Base-by-base conservation (phyloP, 1,139 yeast species). In the Candida sp. region DNA sequence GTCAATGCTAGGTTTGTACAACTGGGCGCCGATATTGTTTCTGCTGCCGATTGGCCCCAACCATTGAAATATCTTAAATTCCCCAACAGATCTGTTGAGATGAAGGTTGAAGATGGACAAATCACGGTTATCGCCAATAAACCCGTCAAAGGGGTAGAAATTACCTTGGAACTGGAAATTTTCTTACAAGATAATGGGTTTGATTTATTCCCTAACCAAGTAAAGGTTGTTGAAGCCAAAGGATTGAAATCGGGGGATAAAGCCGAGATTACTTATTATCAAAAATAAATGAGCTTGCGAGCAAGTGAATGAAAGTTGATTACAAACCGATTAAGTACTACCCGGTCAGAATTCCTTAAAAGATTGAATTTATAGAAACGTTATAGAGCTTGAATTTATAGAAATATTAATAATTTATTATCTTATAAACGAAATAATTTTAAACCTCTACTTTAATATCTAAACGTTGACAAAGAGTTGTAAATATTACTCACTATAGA, bases 11-110 rank as follows among this genome's bases (percentile, higher is more conserved):
- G 60, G 35, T 44, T 35, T 48, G 55, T 4, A 36, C 43, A 41
- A 19, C 38, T 53, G 8, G 56, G 54, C 6, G 27, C 47, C 4
- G 48, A 60, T 5, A 43, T 72, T 19, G 64, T 72, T 7, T 54
- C 67, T 42, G 66, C 70, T 6, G 61, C 65, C 9, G 79, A 75
- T 49, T 77, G 82, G 81, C 81, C 82, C 3, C 80, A 77, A 51
- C 82, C 82, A 11, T 58, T 77, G 47, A 77, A 77, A 50, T 64
- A 70, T 48, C 54, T 72, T 33, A 55, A 58, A 34, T 63, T 71
- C 50, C 60, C 62, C 4, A 49, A 52, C 11, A 48, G 58, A 40
- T 33, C 48, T 5, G 49, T 59, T 7, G 37, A 45, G 4, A 22
- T 47, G 35, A 35, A 39, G 5, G 55, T 57, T 15, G 51, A 54